phyloP scores from a whole-genome alignment of 768 basidiomycete species.

The Tricholoma furcatifolium region DNA sequence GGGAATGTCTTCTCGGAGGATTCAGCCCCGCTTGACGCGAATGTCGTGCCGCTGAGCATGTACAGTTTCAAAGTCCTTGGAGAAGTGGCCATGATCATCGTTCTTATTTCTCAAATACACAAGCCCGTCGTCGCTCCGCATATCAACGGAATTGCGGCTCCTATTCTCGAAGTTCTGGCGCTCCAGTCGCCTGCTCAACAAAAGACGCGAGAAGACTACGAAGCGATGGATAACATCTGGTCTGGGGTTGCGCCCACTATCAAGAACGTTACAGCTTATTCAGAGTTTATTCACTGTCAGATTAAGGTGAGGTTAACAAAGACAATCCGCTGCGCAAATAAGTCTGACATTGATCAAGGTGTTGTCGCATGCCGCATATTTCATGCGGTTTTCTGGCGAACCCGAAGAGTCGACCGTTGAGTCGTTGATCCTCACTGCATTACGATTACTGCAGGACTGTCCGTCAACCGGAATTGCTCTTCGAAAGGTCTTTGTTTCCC shows the following conservation, averaged over 20 bases:
- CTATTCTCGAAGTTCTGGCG: slow-evolving; percentile 78
- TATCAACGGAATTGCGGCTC: slow-evolving; percentile 67
- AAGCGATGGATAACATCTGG: slow-evolving; percentile 82
- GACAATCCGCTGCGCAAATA: not conserved
- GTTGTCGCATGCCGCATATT: slow-evolving; percentile 89
- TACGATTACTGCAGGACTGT: slow-evolving; percentile 92
- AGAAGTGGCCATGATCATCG: slow-evolving; percentile 91
- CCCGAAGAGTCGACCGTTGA: slow-evolving; percentile 77
- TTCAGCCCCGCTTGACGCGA: slow-evolving; percentile 53
- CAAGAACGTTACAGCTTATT: slow-evolving; percentile 69
- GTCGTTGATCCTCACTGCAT: slow-evolving; percentile 71
- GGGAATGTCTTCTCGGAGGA: slow-evolving; percentile 72
- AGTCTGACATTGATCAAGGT: slow-evolving; percentile 47
- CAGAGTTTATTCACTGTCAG: slow-evolving; percentile 84
- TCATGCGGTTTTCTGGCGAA: slow-evolving; percentile 62
- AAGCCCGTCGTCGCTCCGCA: slow-evolving; percentile 61
- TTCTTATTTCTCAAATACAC: slow-evolving; percentile 85
- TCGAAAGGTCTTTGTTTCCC: slow-evolving; percentile 58
- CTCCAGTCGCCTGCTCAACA: slow-evolving; percentile 82
- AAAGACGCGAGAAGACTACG: slow-evolving; percentile 71
- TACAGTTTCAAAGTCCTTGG: slow-evolving; percentile 92
- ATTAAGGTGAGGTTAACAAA: slow-evolving; percentile 71
- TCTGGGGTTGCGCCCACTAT: slow-evolving; percentile 79
- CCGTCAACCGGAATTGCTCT: slow-evolving; percentile 81
- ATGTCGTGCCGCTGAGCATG: slow-evolving; percentile 63